Percentiles rank a stretch among this genome's conserved stretches.
These are phyloP conservation scores for Cadophora sp. DNA, from an alignment of 2,329 filamentous ascomycete genomes.

Conservation along the genomic window DNA sequence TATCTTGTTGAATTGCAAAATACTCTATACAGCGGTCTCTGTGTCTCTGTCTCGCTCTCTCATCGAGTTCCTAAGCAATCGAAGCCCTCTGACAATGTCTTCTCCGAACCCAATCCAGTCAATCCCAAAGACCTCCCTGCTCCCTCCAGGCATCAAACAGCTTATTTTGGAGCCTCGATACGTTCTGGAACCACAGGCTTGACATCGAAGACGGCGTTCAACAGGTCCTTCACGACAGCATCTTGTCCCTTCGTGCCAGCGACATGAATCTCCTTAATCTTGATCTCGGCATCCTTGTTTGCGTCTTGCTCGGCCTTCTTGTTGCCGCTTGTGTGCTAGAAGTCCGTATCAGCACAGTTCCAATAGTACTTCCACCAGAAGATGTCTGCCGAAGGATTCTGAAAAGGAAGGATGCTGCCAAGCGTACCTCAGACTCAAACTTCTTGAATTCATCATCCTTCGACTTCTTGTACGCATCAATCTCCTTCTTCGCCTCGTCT, in stretches of 20 bases:
- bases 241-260: slow-evolving; percentile 81
- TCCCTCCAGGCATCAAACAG: background rate
- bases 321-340: slow-evolving; percentile 90
- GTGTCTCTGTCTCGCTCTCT: background rate
- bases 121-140: background rate
- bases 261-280: slow-evolving; percentile 82
- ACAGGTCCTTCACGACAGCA: slow-evolving; percentile 81
- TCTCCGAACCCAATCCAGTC: background rate
- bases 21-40: slow-evolving; percentile 40
- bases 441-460: slow-evolving; percentile 97
- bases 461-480: slow-evolving; percentile 85
- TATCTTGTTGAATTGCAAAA: slow-evolving; percentile 38
- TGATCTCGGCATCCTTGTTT: slow-evolving; percentile 78
- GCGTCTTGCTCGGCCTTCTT: slow-evolving; percentile 81
- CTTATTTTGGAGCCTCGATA: slow-evolving; percentile 44
- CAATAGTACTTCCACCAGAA: no score
- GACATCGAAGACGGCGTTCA: slow-evolving; percentile 85
- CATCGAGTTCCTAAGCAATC: background rate
- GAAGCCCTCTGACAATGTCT: background rate
- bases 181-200: slow-evolving; percentile 69
- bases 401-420: background rate
- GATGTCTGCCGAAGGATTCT: background rate
- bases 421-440: slow-evolving; percentile 75
- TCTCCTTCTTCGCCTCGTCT: slow-evolving; percentile 96
- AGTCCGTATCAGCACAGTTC: slow-evolving; percentile 24